Evolutionary conservation across 2,329 filamentous ascomycete species (phyloP), one percentile per base, ranked within the genome.

Genomic region (Cladosporium sp.): DNA sequence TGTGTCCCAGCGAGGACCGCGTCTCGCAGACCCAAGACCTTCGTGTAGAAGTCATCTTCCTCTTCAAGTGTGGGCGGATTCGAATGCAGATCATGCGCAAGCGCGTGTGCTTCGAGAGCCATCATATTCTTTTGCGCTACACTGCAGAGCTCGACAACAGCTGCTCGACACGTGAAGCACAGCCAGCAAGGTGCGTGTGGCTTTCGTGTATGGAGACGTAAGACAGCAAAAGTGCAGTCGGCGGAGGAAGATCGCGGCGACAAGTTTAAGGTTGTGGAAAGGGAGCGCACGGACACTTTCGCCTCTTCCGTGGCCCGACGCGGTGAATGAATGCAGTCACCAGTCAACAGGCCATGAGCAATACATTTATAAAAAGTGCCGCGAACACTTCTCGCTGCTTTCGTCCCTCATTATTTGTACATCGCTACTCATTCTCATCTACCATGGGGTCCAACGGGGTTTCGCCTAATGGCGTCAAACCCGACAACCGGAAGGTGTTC

Each of bases 1-100:
- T 93, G 90, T 72, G 85, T 88, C 75, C 93, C 93, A 77, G 91
- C 87, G 75, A 95, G 83, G 72, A 98, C 86, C 71, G 88, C 84
- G 81, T 97, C 91, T 78, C 89, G 89, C 78, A 98, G 88, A 71
- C 84, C 86, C 74, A 96, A 78, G 73, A 98, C 91, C 80, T 89
- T 92, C 75, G 90, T 86, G 81, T 92, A 95, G 67, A 83, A 80
- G 63, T 72, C 66, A 62, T 74, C 72, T 55, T 75, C 74, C 65
- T 75, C 74, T 67, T 68, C 68, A 56, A 67, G 57, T 57, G 72
- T 69, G 14, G 71, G 68, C 67, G 67, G 63, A 23, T 55, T 64
- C 49, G 61, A 31, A 64, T 67, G 65, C 62, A 67, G 55, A 67
- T 68, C 66, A 67, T 64, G 56, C 59, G 65, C 52, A 62, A 23